Conservation (phyloP, 257 asterid genomes). For the Gardenia jasminoides region DNA sequence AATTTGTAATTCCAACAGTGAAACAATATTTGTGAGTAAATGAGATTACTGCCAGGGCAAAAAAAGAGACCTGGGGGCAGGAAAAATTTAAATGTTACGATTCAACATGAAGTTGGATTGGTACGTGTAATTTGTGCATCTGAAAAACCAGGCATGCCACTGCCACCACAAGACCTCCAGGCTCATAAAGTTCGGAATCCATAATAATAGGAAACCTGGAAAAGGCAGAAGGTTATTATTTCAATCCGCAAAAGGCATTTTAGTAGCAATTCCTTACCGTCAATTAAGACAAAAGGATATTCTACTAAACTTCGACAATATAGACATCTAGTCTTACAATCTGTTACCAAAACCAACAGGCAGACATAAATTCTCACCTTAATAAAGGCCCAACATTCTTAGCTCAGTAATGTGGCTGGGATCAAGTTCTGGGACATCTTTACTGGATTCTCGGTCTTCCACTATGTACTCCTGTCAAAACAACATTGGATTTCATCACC, state of each 20-base stretch:
- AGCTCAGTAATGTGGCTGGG: slow-evolving; percentile 81
- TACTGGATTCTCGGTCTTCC: slow-evolving; percentile 76
- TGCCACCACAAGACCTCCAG: not conserved
- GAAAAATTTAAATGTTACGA: not conserved
- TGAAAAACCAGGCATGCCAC: not conserved
- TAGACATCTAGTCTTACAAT: not conserved
- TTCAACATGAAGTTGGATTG: not conserved
- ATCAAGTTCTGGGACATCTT: slow-evolving; percentile 71
- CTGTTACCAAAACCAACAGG: not conserved
- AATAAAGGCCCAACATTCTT: slow-evolving; percentile 87
- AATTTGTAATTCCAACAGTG: not conserved
- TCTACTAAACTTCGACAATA: not conserved
- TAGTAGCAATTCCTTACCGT: not conserved
- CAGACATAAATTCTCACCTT: slow-evolving; percentile 24
- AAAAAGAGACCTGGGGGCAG: not conserved
- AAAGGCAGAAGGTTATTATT: not conserved
- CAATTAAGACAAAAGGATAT: not conserved
- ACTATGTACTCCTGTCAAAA: slow-evolving; percentile 77
- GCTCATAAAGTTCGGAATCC: not conserved
- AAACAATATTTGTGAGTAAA: not conserved
- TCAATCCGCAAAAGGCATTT: not conserved
- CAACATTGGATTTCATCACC: slow-evolving; percentile 1
- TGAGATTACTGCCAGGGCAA: not conserved
- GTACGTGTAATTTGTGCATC: not conserved
- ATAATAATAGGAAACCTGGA: not conserved